Evolutionary conservation across 768 basidiomycete genomes (phyloP), one percentile per base, ranked within the genome.

Genomic region (Leccinum variicolor): DNA sequence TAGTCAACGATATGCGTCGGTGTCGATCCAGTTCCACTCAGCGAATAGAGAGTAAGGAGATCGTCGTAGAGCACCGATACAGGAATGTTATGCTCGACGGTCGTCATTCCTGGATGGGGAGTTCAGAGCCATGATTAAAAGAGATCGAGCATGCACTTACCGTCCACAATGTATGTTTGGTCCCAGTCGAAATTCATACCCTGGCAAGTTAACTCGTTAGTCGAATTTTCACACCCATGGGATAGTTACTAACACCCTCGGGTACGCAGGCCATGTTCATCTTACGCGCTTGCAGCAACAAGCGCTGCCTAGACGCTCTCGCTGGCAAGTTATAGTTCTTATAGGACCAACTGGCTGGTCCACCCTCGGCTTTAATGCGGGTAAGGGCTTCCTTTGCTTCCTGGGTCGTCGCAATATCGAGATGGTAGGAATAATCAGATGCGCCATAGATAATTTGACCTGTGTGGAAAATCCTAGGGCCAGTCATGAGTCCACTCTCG

Each of bases 151-250:
- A 10, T 29, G 36, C n/a, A 60, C 74, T 57, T 57, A 84, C 88
- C 89, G 64, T 90, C 89, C n/a, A 88, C 73, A 55, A 90, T 88
- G 62, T 89, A 90, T 0, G 89, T 88, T 62, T 84, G 69, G 63
- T 90, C 87, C 89, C 89, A 90, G 63, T 90, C 88, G 28, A 77
- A 83, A 65, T 87, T 88, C 87, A 89, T 88, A 9, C 89, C 89
- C 76, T 50, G 41, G 9, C 19, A 26, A 19, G 34, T 19, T 28
- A 31, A 15, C 19, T 13, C 8, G n/a, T 62, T 10, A 58, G 46
- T 51, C 13, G 9, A 26, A 46, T 43, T 21, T 26, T 4, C 8
- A 9, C 6, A 17, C 23, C 57, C 1, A 17, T 17, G 25, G 33
- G 7, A 28, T 39, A 13, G n/a, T 6, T 15, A 74, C 78, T 62